Base-by-base conservation (phyloP, 345 rosid genomes). In the Orychophragmus violaceus region DNA sequence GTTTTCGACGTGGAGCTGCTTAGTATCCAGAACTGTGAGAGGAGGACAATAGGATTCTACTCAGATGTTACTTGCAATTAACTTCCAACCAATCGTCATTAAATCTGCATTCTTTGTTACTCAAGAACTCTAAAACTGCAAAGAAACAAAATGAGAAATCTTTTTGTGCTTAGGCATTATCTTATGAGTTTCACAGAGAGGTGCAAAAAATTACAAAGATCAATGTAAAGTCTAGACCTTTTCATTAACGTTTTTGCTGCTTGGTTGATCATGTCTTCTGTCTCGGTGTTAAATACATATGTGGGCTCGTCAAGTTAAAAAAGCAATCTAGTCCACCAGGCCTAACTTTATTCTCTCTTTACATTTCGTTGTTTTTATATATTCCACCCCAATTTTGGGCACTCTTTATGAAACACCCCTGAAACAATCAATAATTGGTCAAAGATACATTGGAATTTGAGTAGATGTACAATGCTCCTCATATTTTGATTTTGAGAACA, bases 41-140 rank as follows among this genome's bases (percentile, higher is more conserved):
- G 97, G 77, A 88, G 96, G 81, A 94, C 99, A 17, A 85, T 88
- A 71, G 96, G 85, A 16, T 94, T 94, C 74, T 94, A 88, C 80
- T 94, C 97, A 4, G 97, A 94, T 68, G 90, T 94, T 63, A 89
- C 88, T 17, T 94, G 99, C 76, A 82, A 36, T 50, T 93, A 82
- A 89, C 54, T 8, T 16, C 48, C 53, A 10, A 19, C 21, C 8
- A 18, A 59, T 23, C 51, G 65, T 23, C 61, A 50, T 7, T 25
- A 36, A 28, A 37, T 49, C 24, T 14, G 37, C 37, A 21, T 25
- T 65, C 18, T 24, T 29, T 8, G 8, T 24, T 36, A 7, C 18
- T 50, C 41, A 11, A 4, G 24, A 66, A 22, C 59, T 49, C 23
- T 10, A 18, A 23, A 64, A 3, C 46, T 33, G 30, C 58, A 35